phyloP scores from a whole-genome alignment of 2,329 filamentous ascomycete genomes.

The Emericellopsis atlantica region DNA sequence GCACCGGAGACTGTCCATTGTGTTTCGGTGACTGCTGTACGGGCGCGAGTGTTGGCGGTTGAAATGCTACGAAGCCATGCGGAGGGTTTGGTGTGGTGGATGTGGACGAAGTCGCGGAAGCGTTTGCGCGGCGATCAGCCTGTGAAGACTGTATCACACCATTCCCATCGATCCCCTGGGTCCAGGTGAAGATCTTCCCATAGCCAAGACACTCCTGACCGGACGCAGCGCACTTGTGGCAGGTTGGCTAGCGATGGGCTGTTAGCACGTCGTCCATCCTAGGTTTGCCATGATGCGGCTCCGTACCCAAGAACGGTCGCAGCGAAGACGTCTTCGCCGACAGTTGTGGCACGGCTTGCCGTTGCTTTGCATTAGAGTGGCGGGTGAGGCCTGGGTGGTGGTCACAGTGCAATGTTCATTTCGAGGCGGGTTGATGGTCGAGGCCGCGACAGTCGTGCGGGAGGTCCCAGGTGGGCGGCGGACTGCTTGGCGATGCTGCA shows the following conservation, averaged over 20 bases:
- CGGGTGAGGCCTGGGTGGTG: no score
- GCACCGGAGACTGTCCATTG: neutral
- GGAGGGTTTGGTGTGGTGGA: neutral
- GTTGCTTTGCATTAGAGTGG: constrained; percentile 9
- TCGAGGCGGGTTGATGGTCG: no score
- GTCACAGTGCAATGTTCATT: no score
- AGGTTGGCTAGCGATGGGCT: constrained; percentile 24
- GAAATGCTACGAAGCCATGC: neutral
- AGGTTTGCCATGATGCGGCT: no score
- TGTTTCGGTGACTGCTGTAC: neutral
- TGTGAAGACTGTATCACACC: constrained; percentile 19
- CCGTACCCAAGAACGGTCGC: constrained; percentile 37
- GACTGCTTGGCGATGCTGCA: no score
- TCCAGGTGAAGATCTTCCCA: constrained; percentile 48
- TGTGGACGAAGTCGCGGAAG: neutral
- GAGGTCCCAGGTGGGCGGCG: no score
- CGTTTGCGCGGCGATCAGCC: neutral
- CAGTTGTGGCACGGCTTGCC: constrained; percentile 47
- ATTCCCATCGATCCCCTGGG: constrained; percentile 34
- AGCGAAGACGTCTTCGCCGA: constrained; percentile 45
- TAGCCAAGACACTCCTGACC: constrained; percentile 50
- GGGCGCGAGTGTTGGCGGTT: neutral
- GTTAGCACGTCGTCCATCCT: no score
- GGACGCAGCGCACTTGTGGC: constrained; percentile 43
- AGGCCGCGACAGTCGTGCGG: no score